Conservation (phyloP, 1,284 basidiomycete genomes). For the Sporisorium scitamineum region DNA sequence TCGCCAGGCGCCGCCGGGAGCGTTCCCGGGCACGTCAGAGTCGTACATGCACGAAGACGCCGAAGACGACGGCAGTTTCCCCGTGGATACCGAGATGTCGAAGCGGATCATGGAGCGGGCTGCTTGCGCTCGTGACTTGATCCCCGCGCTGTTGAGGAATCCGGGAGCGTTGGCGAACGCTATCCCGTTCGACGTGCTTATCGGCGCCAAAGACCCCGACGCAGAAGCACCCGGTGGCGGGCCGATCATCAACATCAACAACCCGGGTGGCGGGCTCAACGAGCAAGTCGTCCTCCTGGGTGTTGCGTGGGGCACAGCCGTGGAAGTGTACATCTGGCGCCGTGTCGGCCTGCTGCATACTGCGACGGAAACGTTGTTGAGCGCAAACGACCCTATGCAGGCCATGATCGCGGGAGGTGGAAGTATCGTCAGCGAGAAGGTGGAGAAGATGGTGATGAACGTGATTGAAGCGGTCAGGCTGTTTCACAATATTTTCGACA, state of each 20-base stretch:
- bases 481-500: slow-evolving; percentile 52
- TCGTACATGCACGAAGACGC: slow-evolving; percentile 47
- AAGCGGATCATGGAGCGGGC: slow-evolving; percentile 48
- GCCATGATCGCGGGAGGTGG: slow-evolving; percentile 33
- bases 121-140: slow-evolving; percentile 46
- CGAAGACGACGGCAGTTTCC: slow-evolving; percentile 35
- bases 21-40: slow-evolving; percentile 45
- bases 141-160: slow-evolving; percentile 44
- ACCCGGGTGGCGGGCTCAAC: slow-evolving; percentile 43
- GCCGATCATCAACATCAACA: slow-evolving; percentile 46
- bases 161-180: slow-evolving; percentile 46
- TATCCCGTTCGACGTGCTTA: slow-evolving; percentile 45
- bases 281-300: slow-evolving; percentile 50
- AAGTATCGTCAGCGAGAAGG: slow-evolving; percentile 28
- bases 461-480: slow-evolving; percentile 42
- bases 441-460: slow-evolving; percentile 53
- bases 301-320: slow-evolving; percentile 52
- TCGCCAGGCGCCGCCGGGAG: slow-evolving; percentile 47
- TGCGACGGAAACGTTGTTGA: slow-evolving; percentile 20
- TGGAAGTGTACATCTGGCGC: slow-evolving; percentile 55
- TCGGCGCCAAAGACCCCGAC: slow-evolving; percentile 38
- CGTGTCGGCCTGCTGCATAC: slow-evolving; percentile 40
- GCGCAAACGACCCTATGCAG: slow-evolving; percentile 23
- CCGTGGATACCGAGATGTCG: slow-evolving; percentile 53
- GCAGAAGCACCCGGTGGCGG: slow-evolving; percentile 8